Percentiles rank a stretch among this genome's conserved stretches.
phyloP scores from a whole-genome alignment of 345 rosid species.

The Lepidium africanum region DNA sequence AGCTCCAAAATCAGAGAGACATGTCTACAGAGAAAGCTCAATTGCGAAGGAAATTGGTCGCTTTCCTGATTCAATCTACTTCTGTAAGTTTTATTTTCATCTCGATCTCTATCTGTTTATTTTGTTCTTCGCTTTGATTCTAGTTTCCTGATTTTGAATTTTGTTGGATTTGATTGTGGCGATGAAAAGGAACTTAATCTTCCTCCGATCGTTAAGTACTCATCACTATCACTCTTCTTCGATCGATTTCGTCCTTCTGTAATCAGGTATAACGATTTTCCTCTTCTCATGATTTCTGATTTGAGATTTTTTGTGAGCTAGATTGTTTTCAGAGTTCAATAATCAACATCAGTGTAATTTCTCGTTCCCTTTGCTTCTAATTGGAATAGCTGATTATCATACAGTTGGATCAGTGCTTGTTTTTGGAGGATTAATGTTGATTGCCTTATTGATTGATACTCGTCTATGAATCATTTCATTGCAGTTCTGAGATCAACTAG shows the following conservation, averaged over 20 bases:
- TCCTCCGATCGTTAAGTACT: constrained; percentile 61
- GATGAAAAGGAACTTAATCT: constrained; percentile 44
- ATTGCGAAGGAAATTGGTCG: constrained; percentile 15
- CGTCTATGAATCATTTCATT: not conserved
- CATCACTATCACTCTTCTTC: constrained; percentile 58
- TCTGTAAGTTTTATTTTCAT: constrained; percentile 2
- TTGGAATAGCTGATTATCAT: not conserved
- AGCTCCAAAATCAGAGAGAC: constrained; percentile 4
- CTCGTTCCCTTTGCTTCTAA: not conserved
- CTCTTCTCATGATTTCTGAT: not conserved
- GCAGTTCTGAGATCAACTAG: not conserved
- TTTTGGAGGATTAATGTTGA: not conserved
- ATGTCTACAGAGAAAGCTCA: constrained; percentile 17
- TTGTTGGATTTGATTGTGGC: not conserved
- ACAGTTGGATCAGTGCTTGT: not conserved
- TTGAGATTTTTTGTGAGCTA: not conserved
- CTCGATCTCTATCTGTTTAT: not conserved
- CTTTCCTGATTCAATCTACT: not conserved
- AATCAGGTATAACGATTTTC: constrained; percentile 29
- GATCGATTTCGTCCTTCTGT: constrained; percentile 51
- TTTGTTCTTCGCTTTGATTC: not conserved
- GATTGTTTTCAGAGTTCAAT: not conserved
- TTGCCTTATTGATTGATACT: not conserved
- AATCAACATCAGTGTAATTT: not conserved
- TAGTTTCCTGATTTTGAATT: not conserved